These are phyloP conservation scores for Juncus inflexus DNA, from an alignment of 176 grass and related monocot species.

Conservation along the genomic window DNA sequence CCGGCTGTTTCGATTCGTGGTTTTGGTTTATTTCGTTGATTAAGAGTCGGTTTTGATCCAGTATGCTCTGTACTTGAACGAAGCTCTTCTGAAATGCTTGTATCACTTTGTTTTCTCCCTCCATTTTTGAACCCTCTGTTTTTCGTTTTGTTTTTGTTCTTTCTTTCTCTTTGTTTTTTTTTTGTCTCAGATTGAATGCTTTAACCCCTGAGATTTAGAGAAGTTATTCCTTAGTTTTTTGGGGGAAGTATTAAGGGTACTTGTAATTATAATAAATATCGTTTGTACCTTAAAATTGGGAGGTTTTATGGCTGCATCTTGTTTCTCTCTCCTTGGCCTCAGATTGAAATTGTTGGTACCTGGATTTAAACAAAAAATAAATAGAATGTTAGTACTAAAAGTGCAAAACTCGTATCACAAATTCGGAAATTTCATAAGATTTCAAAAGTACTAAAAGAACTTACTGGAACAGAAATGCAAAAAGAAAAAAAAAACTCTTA, in stretches of 20 bases:
- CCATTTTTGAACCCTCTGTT: neutral
- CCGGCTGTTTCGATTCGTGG: constrained; percentile 73
- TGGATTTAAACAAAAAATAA: neutral
- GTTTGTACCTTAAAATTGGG: neutral
- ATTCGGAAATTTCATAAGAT: neutral
- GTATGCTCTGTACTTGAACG: constrained; percentile 72
- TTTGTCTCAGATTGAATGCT: constrained; percentile 1
- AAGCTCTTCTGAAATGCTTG: constrained; percentile 80
- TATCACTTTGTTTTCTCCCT: constrained; percentile 53
- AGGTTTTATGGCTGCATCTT: neutral
- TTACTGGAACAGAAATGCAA: constrained; percentile 4
- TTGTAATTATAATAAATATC: too few relatives aligned
- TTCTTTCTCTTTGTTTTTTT: constrained; percentile 11
- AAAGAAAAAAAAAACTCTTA: neutral
- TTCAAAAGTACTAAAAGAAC: constrained; percentile 1
- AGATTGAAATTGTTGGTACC: neutral
- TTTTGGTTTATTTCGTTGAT: constrained; percentile 89
- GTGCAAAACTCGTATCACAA: neutral
- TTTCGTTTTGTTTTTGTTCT: neutral
- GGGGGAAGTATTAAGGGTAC: too few relatives aligned
- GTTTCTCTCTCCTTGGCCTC: neutral
- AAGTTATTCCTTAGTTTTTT: neutral
- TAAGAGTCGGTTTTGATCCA: constrained; percentile 64
- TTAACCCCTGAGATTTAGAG: constrained; percentile 20
- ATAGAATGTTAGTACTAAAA: too few relatives aligned